Conservation (phyloP, 2,329 filamentous ascomycete species). For the Aspergillus jensenii region DNA sequence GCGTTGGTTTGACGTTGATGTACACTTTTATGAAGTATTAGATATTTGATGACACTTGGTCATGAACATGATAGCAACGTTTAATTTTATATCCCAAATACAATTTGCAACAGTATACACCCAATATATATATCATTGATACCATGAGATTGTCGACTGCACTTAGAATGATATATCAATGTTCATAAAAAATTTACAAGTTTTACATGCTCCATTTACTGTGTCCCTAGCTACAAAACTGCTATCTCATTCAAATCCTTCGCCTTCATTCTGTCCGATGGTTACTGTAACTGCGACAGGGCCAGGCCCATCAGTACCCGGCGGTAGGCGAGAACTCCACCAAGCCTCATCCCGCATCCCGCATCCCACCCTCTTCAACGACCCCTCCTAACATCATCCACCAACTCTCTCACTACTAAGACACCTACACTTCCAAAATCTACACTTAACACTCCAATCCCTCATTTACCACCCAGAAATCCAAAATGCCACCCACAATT, state of each 20-base stretch:
- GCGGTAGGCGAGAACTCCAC: background rate
- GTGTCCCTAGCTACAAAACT: no score
- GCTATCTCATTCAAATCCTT: no score
- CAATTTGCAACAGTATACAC: no score
- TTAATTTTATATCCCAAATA: no score
- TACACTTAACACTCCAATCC: background rate
- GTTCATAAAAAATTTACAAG: no score
- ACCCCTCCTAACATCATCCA: background rate
- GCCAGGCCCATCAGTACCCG: background rate
- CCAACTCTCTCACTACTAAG: background rate
- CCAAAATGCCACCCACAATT: conserved; percentile 55
- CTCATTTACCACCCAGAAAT: background rate
- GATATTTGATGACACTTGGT: background rate
- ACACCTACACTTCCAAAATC: background rate
- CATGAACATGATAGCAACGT: background rate
- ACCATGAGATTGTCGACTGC: no score
- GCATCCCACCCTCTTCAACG: background rate
- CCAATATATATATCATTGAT: no score
- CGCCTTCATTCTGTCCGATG: no score
- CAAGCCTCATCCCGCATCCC: background rate
- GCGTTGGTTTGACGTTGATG: conserved; percentile 8
- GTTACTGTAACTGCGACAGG: no score
- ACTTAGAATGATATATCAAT: no score
- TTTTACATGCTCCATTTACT: no score
- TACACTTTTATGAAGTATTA: background rate